Percentiles rank a stretch among this genome's conserved stretches.
Conservation (phyloP, 2,329 filamentous ascomycete species). For the Fusarium subglutinans region DNA sequence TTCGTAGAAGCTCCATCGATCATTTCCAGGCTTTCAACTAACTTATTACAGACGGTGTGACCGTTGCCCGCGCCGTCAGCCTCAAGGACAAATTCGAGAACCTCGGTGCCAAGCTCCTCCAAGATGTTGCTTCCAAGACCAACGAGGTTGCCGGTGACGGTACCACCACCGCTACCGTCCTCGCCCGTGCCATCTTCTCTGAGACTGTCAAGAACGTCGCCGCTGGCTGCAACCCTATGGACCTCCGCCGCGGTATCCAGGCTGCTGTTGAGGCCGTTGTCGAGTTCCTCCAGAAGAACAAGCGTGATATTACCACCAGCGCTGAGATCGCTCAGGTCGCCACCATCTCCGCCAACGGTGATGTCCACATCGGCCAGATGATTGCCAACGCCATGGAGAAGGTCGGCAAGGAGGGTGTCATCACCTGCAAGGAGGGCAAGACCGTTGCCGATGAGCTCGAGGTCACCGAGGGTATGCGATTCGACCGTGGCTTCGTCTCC, state of each 20-base stretch:
- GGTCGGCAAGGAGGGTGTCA: conserved; percentile 99
- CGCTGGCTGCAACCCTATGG: conserved; percentile 99
- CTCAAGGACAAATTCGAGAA: conserved; percentile 99
- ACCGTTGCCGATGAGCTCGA: conserved; percentile 97
- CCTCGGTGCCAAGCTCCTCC: conserved; percentile 93
- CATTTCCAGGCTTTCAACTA: conserved; percentile 12
- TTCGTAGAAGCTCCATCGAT: conserved; percentile 53
- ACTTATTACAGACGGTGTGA: conserved; percentile 76
- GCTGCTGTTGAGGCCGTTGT: conserved; percentile 95
- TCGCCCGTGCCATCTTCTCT: conserved; percentile 98
- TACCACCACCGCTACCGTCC: conserved; percentile 96
- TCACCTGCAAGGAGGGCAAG: conserved; percentile 99
- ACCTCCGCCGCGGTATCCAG: conserved; percentile 95
- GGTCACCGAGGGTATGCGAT: conserved; percentile 99
- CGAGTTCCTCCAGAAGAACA: conserved; percentile 93
- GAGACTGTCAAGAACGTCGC: conserved; percentile 99
- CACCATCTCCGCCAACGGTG: conserved; percentile 97
- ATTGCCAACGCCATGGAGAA: conserved; percentile 99
- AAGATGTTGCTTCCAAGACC: conserved; percentile 99
- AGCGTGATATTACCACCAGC: conserved; percentile 97
- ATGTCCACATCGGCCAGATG: conserved; percentile 92
- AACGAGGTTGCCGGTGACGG: conserved; percentile 99
- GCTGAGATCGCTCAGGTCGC: conserved; percentile 98
- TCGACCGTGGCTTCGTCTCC: conserved; percentile 98
- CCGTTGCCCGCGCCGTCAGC: conserved; percentile 86